Evolutionary conservation across 2,329 filamentous ascomycete genomes (phyloP).

Genomic region (Trichoderma brevicompactum): DNA sequence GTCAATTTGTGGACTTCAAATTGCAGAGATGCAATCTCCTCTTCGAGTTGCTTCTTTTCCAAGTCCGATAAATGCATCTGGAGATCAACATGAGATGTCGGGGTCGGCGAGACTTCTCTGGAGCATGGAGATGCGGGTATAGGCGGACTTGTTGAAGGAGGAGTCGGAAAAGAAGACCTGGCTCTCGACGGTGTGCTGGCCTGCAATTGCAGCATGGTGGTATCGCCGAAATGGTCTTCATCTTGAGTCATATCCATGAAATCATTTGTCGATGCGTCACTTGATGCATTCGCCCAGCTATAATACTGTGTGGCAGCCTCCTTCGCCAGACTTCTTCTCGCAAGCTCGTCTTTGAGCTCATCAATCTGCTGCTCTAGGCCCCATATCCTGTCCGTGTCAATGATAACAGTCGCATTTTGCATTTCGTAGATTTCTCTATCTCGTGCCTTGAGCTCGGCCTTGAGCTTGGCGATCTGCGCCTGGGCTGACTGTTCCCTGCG

Average conservation of each 20-base stretch:
- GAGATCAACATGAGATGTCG: constrained; percentile 42
- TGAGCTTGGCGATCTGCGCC: constrained; percentile 55
- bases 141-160: constrained; percentile 58
- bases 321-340: constrained; percentile 32
- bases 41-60: constrained; percentile 49
- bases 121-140: constrained; percentile 47
- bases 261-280: constrained; percentile 52
- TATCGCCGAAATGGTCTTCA: constrained; percentile 53
- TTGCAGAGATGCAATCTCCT: constrained; percentile 54
- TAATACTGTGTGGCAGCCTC: constrained; percentile 39
- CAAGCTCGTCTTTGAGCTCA: constrained; percentile 43
- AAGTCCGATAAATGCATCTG: constrained; percentile 50
- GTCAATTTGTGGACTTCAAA: constrained; percentile 55
- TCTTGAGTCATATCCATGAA: constrained; percentile 48
- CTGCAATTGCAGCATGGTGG: constrained; percentile 54
- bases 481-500: constrained; percentile 45
- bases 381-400: constrained; percentile 54
- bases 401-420: constrained; percentile 53
- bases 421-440: constrained; percentile 59
- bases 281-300: constrained; percentile 57
- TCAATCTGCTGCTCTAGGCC: constrained; percentile 48
- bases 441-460: constrained; percentile 52
- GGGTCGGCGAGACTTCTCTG: constrained; percentile 28
- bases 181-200: constrained; percentile 56
- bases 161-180: constrained; percentile 57